phyloP scores from a whole-genome alignment of 768 basidiomycete genomes.

The Lactarius akahatsu region DNA sequence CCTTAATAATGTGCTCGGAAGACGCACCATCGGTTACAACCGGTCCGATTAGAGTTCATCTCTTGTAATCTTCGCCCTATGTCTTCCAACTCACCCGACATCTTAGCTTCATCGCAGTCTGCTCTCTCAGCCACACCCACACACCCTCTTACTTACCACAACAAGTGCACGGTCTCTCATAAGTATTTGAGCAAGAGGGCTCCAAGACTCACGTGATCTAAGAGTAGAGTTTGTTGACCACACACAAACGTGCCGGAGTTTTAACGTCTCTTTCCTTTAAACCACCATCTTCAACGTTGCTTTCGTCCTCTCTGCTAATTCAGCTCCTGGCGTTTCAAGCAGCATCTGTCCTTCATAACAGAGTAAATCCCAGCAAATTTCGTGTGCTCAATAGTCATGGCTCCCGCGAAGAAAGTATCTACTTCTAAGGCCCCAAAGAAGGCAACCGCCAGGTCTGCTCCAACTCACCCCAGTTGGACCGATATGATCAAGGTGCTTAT shows the following conservation, averaged over 20 bases:
- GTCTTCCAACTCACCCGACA: slow-evolving; percentile 9
- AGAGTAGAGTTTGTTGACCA: slow-evolving; percentile 33
- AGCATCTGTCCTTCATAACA: slow-evolving; percentile 29
- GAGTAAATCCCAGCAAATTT: slow-evolving; percentile 29
- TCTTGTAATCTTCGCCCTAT: slow-evolving; percentile 14
- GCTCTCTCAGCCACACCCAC: slow-evolving; percentile 1
- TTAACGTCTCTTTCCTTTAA: slow-evolving; percentile 35
- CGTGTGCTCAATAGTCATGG: slow-evolving; percentile 41
- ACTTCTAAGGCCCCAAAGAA: slow-evolving; percentile 53
- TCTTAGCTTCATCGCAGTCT: slow-evolving; percentile 3
- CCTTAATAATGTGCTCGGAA: not conserved
- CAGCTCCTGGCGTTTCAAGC: slow-evolving; percentile 25
- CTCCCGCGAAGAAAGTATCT: slow-evolving; percentile 41
- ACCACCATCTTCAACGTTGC: slow-evolving; percentile 49
- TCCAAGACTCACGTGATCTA: slow-evolving; percentile 30
- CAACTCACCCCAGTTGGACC: slow-evolving; percentile 59
- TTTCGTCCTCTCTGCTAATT: slow-evolving; percentile 30
- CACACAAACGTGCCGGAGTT: slow-evolving; percentile 31
- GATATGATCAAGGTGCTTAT: slow-evolving; percentile 78
- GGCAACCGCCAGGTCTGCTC: slow-evolving; percentile 40
- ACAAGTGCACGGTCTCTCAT: slow-evolving; percentile 1
- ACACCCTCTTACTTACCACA: slow-evolving; percentile 2
- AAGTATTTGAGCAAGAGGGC: slow-evolving; percentile 21
- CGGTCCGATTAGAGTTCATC: slow-evolving; percentile 13
- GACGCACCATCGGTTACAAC: not conserved